phyloP scores from a whole-genome alignment of 2,329 filamentous ascomycete species.

The Nemania bipapillata region DNA sequence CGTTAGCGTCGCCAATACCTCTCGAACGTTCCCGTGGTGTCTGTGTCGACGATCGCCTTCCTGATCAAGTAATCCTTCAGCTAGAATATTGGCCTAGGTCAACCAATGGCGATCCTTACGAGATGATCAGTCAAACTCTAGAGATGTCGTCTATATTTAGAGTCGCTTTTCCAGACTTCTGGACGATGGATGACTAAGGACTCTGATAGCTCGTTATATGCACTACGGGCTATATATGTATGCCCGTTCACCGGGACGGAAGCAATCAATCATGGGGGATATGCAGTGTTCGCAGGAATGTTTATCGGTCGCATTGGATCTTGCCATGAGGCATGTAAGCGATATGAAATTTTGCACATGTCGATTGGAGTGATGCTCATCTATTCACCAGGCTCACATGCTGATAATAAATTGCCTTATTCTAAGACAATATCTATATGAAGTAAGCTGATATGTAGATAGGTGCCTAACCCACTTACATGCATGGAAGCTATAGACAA shows the following conservation, averaged over 20 bases:
- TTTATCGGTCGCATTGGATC: not conserved
- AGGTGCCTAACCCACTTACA: slow-evolving; percentile 13
- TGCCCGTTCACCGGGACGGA: not conserved
- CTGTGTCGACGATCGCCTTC: slow-evolving; percentile 42
- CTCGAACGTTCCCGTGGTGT: slow-evolving; percentile 45
- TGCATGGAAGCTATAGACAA: slow-evolving; percentile 13
- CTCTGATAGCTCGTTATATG: not conserved
- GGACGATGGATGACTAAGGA: slow-evolving; percentile 28
- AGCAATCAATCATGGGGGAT: not conserved
- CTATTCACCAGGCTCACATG: slow-evolving; percentile 19
- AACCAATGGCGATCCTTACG: slow-evolving; percentile 34
- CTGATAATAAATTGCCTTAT: slow-evolving; percentile 22
- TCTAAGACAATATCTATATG: not conserved
- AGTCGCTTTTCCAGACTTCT: not conserved
- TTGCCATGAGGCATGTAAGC: not conserved
- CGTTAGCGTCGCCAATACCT: slow-evolving; percentile 27
- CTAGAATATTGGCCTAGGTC: slow-evolving; percentile 25
- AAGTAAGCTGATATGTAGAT: slow-evolving; percentile 8
- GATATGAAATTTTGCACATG: not conserved
- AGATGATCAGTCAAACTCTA: slow-evolving; percentile 32
- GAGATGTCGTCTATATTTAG: slow-evolving; percentile 20
- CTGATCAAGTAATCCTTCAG: slow-evolving; percentile 40
- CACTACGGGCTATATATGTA: not conserved
- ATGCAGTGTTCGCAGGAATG: not conserved
- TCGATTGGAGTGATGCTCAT: slow-evolving; percentile 21